Conservation (phyloP, 371 early-diverging fungal genomes). For the Smittium mucronatum region DNA sequence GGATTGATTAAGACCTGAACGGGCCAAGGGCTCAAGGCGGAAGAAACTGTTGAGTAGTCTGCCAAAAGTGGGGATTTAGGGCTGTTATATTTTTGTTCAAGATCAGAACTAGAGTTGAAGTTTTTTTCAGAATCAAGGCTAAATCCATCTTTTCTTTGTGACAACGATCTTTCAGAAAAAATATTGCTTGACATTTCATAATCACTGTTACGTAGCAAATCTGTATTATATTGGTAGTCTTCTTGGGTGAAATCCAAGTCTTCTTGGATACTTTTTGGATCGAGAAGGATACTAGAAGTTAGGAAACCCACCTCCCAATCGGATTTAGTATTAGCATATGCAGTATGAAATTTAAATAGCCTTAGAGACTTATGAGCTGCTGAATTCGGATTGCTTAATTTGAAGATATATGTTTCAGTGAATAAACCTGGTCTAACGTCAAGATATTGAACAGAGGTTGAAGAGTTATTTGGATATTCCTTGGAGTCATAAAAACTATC, state of each 20-base stretch:
- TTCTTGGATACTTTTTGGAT: too few species aligned
- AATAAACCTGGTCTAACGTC: not conserved
- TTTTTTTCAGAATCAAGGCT: too few species aligned
- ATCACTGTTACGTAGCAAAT: too few species aligned
- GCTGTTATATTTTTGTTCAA: not conserved
- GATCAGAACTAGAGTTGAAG: too few species aligned
- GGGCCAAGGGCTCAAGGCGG: constrained; percentile 1
- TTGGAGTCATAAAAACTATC: too few species aligned
- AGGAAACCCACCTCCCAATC: constrained; percentile 6
- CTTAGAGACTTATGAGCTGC: not conserved
- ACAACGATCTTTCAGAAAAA: too few species aligned
- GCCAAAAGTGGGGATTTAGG: not conserved
- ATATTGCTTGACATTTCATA: too few species aligned
- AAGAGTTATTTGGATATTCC: too few species aligned
- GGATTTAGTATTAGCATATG: not conserved
- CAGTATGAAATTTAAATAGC: not conserved
- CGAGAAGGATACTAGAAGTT: constrained; percentile 4
- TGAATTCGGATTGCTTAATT: constrained; percentile 5
- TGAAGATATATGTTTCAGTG: constrained; percentile 5
- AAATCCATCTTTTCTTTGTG: too few species aligned
- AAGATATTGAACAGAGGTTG: too few species aligned
- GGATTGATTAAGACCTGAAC: not conserved
- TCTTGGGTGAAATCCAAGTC: too few species aligned
- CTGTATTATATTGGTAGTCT: too few species aligned
- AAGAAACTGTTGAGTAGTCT: not conserved